Conservation (phyloP, 805 yeast species). For the Pichia phayaonensis region DNA sequence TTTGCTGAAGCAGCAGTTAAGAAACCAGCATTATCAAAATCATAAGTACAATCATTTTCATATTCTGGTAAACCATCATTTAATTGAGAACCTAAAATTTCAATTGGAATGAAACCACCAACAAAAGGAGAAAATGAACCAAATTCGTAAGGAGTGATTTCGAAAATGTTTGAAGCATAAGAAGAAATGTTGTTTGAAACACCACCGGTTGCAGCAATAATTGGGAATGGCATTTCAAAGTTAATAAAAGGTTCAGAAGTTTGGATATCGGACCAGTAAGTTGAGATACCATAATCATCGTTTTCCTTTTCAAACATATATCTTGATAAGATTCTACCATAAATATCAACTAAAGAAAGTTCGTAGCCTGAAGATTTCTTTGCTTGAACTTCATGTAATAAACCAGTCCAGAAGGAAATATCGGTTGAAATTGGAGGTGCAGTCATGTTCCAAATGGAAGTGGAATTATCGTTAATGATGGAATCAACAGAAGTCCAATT, state of each 20-base stretch:
- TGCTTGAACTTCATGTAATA: constrained; percentile 39
- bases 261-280: constrained; percentile 48
- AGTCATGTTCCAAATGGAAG: constrained; percentile 56
- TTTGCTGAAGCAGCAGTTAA: constrained; percentile 73
- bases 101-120: constrained; percentile 52
- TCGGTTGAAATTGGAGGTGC: constrained; percentile 48
- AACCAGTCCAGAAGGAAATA: constrained; percentile 40
- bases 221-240: constrained; percentile 65
- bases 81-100: constrained; percentile 60
- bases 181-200: constrained; percentile 34
- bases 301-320: constrained; percentile 54
- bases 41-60: constrained; percentile 42
- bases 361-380: constrained; percentile 54
- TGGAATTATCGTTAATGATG: constrained; percentile 32
- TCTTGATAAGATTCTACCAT: constrained; percentile 64
- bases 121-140: constrained; percentile 81
- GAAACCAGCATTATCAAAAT: constrained; percentile 74
- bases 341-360: constrained; percentile 57
- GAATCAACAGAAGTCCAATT: constrained; percentile 62
- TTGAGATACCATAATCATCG: constrained; percentile 48
- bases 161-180: constrained; percentile 51
- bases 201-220: constrained; percentile 54
- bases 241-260: constrained; percentile 47
- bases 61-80: constrained; percentile 46
- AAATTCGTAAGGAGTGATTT: constrained; percentile 58